A percentile compares a stretch with the other conserved stretches of the same genome.
Evolutionary conservation across 2,329 filamentous ascomycete species (phyloP).

Genomic region (Claviceps pazoutovae): DNA sequence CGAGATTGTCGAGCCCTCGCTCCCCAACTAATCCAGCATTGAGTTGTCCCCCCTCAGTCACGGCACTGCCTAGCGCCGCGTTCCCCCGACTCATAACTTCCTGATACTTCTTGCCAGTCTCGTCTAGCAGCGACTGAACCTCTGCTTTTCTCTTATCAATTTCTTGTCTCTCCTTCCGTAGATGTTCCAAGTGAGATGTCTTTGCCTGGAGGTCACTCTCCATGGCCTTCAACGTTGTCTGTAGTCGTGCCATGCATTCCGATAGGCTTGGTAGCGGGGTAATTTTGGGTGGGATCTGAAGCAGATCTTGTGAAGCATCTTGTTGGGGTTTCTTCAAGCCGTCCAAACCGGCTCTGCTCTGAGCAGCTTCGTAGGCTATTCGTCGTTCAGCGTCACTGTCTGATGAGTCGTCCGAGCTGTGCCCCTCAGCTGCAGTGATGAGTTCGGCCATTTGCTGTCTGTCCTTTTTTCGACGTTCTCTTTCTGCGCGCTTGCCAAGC

Average conservation of each 20-base stretch:
- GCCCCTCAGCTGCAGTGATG: constrained; percentile 65
- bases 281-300: constrained; percentile 57
- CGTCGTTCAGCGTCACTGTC: constrained; percentile 59
- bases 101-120: constrained; percentile 56
- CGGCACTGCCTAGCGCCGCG: constrained; percentile 2
- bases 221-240: constrained; percentile 46
- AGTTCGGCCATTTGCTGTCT: constrained; percentile 70
- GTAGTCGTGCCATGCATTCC: constrained; percentile 51
- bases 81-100: constrained; percentile 24
- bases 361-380: constrained; percentile 75
- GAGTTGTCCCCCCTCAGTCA: background rate
- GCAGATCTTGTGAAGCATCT: constrained; percentile 22
- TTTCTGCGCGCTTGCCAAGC: constrained; percentile 65
- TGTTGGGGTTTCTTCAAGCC: constrained; percentile 37
- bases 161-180: constrained; percentile 54
- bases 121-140: constrained; percentile 66
- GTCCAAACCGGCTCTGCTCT: constrained; percentile 79
- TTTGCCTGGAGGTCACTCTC: constrained; percentile 48
- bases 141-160: constrained; percentile 59
- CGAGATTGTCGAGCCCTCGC: constrained; percentile 23
- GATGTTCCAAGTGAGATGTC: constrained; percentile 47
- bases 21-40: constrained; percentile 15
- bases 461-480: constrained; percentile 50
- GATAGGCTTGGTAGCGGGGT: constrained; percentile 63
- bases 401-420: constrained; percentile 46